Percentiles rank a stretch among this genome's conserved stretches.
Evolutionary conservation across 2,329 filamentous ascomycete species (phyloP).

Genomic region (Neoscytalidium dimidiatum): DNA sequence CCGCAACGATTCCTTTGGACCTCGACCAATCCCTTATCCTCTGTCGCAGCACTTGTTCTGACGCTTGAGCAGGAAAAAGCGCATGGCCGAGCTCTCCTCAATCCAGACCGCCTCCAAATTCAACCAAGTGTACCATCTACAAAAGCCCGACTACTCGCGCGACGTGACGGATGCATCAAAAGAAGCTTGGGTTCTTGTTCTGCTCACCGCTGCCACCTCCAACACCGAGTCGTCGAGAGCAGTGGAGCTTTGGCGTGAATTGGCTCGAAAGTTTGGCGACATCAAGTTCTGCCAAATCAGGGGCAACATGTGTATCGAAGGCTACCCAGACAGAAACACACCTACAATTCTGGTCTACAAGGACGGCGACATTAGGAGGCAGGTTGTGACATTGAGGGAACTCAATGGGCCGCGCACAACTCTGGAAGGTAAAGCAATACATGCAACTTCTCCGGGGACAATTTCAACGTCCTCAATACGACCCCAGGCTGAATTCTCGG

Average conservation of each 20-base stretch:
- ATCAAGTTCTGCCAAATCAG: conserved; percentile 97
- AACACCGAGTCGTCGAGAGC: conserved; percentile 85
- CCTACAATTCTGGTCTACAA: conserved; percentile 92
- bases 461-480: too few relatives aligned
- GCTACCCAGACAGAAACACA: conserved; percentile 92
- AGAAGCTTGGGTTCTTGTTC: conserved; percentile 68
- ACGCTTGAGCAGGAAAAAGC: conserved; percentile 63
- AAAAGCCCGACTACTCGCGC: conserved; percentile 88
- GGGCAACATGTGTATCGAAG: conserved; percentile 90
- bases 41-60: not conserved
- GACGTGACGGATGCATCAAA: conserved; percentile 91
- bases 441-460: not conserved
- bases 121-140: conserved; percentile 88
- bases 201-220: conserved; percentile 75
- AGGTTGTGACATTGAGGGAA: conserved; percentile 85
- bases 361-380: conserved; percentile 87
- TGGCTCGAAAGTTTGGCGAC: conserved; percentile 84
- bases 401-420: conserved; percentile 61
- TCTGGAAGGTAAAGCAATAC: conserved; percentile 26
- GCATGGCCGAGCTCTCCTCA: conserved; percentile 76
- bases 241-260: conserved; percentile 80
- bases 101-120: conserved; percentile 77
- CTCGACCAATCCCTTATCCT: too few relatives aligned
- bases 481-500: too few relatives aligned
- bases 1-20: not conserved